A percentile compares a stretch with the other conserved stretches of the same genome.
Evolutionary conservation across 1,284 basidiomycete species (phyloP).

Genomic region (Lentinus polychrous): DNA sequence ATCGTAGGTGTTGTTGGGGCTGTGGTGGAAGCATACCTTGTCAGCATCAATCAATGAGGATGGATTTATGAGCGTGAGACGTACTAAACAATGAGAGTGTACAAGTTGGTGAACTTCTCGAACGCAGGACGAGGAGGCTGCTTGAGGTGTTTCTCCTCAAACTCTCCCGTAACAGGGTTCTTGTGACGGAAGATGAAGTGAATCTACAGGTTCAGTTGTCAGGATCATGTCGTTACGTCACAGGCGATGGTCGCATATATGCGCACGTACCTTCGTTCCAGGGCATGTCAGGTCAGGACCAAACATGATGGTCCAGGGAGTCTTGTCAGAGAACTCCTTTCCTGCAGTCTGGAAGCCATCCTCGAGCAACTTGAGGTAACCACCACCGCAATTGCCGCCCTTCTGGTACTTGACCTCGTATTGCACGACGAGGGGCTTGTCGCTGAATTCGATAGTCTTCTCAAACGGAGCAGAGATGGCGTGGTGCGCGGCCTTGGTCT

Average conservation of each 20-base stretch:
- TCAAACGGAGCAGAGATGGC: constrained; percentile 94
- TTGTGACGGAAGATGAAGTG: constrained; percentile 99
- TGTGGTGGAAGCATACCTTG: too few relatives aligned
- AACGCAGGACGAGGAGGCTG: constrained; percentile 80
- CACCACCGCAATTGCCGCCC: constrained; percentile 98
- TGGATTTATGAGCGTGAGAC: constrained; percentile 24
- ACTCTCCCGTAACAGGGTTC: constrained; percentile 85
- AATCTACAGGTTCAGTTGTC: constrained; percentile 40
- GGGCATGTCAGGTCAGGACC: constrained; percentile 86
- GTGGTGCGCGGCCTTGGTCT: constrained; percentile 90
- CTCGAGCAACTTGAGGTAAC: constrained; percentile 95
- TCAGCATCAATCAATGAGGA: too few relatives aligned
- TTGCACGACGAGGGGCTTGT: constrained; percentile 91
- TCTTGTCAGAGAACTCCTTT: constrained; percentile 93
- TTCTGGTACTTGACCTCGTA: constrained; percentile 99
- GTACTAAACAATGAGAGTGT: constrained; percentile 87
- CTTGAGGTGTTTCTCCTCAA: constrained; percentile 95
- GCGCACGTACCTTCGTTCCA: constrained; percentile 63
- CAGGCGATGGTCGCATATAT: constrained; percentile 2
- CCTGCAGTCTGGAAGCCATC: constrained; percentile 88
- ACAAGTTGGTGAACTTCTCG: constrained; percentile 85
- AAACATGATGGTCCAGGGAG: constrained; percentile 98
- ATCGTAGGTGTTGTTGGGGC: constrained; percentile 93
- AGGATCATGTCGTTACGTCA: background rate
- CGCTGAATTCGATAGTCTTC: constrained; percentile 74